These are phyloP conservation scores for Aspergillus arachidicola DNA, from an alignment of 2,329 filamentous ascomycete species.

Conservation along the genomic window DNA sequence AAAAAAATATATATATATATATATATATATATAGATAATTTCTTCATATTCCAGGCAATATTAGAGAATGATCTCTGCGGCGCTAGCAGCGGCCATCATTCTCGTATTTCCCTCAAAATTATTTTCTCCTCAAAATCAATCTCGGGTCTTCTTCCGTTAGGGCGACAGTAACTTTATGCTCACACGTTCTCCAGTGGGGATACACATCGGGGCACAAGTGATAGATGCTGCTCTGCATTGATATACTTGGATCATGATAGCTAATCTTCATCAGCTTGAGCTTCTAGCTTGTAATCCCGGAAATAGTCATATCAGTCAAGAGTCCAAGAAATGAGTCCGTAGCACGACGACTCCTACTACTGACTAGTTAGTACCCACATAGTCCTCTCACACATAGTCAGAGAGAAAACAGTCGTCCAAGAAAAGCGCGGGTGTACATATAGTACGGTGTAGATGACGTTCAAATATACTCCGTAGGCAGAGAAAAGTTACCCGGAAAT, in stretches of 20 bases:
- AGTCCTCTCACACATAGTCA: not conserved
- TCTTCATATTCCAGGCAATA: conserved; percentile 2
- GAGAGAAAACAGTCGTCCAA: not conserved
- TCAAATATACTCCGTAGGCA: not conserved
- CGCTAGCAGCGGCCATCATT: not conserved
- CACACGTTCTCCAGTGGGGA: not conserved
- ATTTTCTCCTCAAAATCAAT: not conserved
- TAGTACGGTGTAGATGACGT: not conserved
- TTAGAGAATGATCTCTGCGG: conserved; percentile 29
- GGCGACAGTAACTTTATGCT: not conserved
- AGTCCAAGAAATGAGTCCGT: not conserved
- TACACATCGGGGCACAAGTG: not conserved
- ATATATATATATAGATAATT: too few relatives aligned
- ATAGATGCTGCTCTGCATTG: not conserved
- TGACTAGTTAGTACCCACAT: not conserved
- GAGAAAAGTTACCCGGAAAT: not conserved
- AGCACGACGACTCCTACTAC: not conserved
- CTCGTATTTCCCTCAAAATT: not conserved
- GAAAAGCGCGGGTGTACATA: not conserved
- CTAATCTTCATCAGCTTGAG: not conserved
- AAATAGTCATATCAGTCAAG: not conserved
- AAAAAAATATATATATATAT: too few relatives aligned
- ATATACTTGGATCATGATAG: not conserved
- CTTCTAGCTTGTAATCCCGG: not conserved
- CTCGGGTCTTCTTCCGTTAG: not conserved